phyloP scores from a whole-genome alignment of 2,329 filamentous ascomycete species.

The Penicillium digitatum region DNA sequence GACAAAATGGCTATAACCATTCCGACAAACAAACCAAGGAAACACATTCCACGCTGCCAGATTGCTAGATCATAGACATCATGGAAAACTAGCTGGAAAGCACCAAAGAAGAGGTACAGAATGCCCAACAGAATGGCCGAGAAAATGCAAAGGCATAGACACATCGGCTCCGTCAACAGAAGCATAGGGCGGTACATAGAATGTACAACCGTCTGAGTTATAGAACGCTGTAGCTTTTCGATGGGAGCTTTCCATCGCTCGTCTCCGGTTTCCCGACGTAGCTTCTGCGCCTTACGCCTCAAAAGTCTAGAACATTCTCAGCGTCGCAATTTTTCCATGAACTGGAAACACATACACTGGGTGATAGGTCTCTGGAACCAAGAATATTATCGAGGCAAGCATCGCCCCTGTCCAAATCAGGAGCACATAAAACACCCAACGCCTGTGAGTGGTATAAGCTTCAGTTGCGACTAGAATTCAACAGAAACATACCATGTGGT shows the following conservation, averaged over 20 bases:
- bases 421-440: constrained; percentile 80
- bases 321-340: constrained; percentile 25
- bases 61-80: constrained; percentile 70
- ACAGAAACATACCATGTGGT: constrained; percentile 52
- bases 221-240: constrained; percentile 67
- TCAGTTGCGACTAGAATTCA: background rate
- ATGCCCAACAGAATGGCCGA: constrained; percentile 83
- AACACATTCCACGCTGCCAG: constrained; percentile 75
- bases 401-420: constrained; percentile 74
- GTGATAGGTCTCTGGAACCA: constrained; percentile 85
- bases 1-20: constrained; percentile 46
- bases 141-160: constrained; percentile 73
- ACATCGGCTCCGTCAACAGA: constrained; percentile 82
- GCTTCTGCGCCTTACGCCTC: constrained; percentile 63
- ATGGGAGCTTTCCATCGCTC: constrained; percentile 70
- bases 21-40: constrained; percentile 55
- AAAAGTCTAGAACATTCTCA: constrained; percentile 54
- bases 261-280: constrained; percentile 74
- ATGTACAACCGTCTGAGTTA: constrained; percentile 56
- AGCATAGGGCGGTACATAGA: constrained; percentile 67
- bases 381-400: constrained; percentile 60
- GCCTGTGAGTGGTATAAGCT: constrained; percentile 38
- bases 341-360: constrained; percentile 40
- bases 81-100: constrained; percentile 75
- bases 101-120: constrained; percentile 86